Percentiles rank a stretch among this genome's conserved stretches.
Evolutionary conservation across 345 rosid genomes (phyloP).

Genomic region (Eucalyptus regnans): DNA sequence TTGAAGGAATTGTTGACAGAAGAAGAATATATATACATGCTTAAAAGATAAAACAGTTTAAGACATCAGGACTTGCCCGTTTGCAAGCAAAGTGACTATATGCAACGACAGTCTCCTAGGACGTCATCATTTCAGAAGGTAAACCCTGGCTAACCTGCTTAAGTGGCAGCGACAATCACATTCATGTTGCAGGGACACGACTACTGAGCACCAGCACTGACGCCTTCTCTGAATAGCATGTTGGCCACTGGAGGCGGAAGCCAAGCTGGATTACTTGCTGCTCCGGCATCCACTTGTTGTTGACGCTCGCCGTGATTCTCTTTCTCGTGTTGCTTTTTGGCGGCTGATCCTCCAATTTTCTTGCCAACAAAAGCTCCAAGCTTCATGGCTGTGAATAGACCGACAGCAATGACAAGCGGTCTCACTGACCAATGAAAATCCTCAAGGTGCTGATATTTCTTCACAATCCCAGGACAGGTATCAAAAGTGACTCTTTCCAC

Average conservation of each 20-base stretch:
- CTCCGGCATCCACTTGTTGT: conserved; percentile 8
- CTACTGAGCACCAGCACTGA: background rate
- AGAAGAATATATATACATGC: background rate
- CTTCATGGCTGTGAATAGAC: conserved; percentile 59
- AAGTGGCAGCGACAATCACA: background rate
- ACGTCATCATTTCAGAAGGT: background rate
- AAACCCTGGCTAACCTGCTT: background rate
- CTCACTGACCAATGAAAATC: conserved; percentile 93
- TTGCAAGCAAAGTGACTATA: background rate
- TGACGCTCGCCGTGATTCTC: background rate
- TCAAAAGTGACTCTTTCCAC: conserved; percentile 59
- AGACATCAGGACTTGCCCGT: background rate
- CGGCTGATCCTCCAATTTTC: conserved; percentile 39
- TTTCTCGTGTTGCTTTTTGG: conserved; percentile 9
- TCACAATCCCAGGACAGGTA: conserved; percentile 45
- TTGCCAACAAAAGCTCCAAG: conserved; percentile 37
- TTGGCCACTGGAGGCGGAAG: conserved; percentile 39
- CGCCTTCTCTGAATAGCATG: conserved; percentile 22
- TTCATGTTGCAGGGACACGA: background rate
- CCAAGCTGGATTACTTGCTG: conserved; percentile 21
- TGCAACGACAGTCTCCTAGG: background rate
- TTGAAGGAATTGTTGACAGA: background rate
- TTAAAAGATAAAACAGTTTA: background rate
- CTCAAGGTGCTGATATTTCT: conserved; percentile 84
- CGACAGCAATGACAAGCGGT: conserved; percentile 60